Percentiles rank a stretch among this genome's conserved stretches.
Conservation (phyloP, 371 early-diverging fungal species). For the Haplosporangium sp. region DNA sequence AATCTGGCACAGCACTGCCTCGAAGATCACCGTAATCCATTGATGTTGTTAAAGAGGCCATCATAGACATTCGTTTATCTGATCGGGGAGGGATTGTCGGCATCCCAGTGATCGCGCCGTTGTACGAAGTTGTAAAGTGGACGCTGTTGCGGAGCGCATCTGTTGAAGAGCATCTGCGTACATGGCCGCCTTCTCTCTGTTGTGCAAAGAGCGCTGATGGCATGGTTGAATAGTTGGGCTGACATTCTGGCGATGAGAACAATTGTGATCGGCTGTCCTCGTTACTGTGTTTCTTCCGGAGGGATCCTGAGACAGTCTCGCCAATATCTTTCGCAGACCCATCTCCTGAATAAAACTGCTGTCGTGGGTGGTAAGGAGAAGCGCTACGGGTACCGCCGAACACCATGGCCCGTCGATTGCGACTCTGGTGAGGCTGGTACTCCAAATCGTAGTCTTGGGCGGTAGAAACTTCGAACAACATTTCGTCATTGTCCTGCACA, state of each 20-base stretch:
- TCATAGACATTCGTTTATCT: slow-evolving; percentile 40
- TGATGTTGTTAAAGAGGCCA: not conserved
- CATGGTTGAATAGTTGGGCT: slow-evolving; percentile 35
- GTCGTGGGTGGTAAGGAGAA: slow-evolving; percentile 6
- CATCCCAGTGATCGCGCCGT: not conserved
- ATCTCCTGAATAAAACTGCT: not conserved
- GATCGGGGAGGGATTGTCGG: slow-evolving; percentile 27
- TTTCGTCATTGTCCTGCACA: not conserved
- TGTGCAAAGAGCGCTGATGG: slow-evolving; percentile 32
- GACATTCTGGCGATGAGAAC: slow-evolving; percentile 27
- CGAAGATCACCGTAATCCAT: not conserved
- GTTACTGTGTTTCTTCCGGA: slow-evolving; percentile 36
- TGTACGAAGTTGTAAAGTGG: slow-evolving; percentile 8
- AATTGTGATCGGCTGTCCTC: slow-evolving; percentile 22
- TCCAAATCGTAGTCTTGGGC: slow-evolving; percentile 8
- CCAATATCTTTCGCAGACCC: not conserved
- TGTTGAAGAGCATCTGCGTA: slow-evolving; percentile 45
- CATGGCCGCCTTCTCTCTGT: slow-evolving; percentile 28
- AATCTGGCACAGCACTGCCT: slow-evolving; percentile 10
- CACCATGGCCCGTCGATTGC: slow-evolving; percentile 7
- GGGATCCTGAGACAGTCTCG: slow-evolving; percentile 3
- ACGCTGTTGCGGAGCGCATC: slow-evolving; percentile 25
- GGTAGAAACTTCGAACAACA: not conserved
- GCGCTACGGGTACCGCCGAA: slow-evolving; percentile 1
- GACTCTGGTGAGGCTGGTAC: not conserved